These are phyloP conservation scores for Colletotrichum siamense DNA, from an alignment of 2,329 filamentous ascomycete genomes.

Conservation along the genomic window DNA sequence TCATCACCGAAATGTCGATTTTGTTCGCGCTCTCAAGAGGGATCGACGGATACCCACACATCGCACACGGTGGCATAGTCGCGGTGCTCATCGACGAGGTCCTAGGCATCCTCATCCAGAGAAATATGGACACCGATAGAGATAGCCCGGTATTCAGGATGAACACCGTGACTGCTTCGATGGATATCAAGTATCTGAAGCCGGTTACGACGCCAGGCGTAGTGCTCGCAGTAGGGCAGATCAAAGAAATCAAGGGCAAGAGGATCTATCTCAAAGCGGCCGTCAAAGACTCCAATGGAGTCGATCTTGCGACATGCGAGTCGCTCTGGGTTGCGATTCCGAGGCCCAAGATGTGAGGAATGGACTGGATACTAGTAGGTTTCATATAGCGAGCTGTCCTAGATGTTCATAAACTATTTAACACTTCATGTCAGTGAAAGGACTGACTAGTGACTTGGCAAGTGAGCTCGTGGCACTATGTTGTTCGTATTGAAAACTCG, in stretches of 20 bases:
- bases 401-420: neutral
- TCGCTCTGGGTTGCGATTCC: slow-evolving; percentile 14
- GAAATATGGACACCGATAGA: slow-evolving; percentile 39
- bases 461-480: neutral
- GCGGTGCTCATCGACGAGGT: slow-evolving; percentile 42
- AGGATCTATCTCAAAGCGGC: slow-evolving; percentile 36
- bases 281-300: slow-evolving; percentile 33
- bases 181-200: slow-evolving; percentile 39
- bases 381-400: neutral
- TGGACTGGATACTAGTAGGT: neutral
- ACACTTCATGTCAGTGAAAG: neutral
- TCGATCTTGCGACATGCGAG: slow-evolving; percentile 32
- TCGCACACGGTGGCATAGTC: slow-evolving; percentile 42
- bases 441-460: neutral
- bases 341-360: neutral
- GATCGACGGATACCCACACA: slow-evolving; percentile 34
- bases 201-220: slow-evolving; percentile 34
- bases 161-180: slow-evolving; percentile 36
- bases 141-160: slow-evolving; percentile 29
- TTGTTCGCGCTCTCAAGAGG: slow-evolving; percentile 38
- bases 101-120: slow-evolving; percentile 39
- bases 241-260: slow-evolving; percentile 36
- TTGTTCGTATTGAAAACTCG: neutral
- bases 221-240: slow-evolving; percentile 34
- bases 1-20: slow-evolving; percentile 32